Percentiles rank a stretch among this genome's conserved stretches.
phyloP scores from a whole-genome alignment of 2,329 filamentous ascomycete genomes.

The Sclerotinia nivalis region DNA sequence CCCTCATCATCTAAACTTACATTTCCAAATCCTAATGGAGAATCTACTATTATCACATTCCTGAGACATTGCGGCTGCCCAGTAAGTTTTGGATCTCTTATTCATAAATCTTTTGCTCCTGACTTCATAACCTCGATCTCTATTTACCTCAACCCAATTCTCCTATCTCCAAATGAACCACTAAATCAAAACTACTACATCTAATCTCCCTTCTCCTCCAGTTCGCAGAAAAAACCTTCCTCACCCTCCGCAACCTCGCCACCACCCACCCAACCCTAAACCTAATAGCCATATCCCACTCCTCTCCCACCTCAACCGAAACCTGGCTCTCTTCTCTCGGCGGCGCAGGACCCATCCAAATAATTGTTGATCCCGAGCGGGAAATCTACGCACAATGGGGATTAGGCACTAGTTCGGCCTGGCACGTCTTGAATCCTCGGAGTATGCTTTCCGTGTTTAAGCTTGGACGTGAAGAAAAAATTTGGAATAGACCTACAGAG shows the following conservation, averaged over 20 bases:
- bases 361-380: slow-evolving; percentile 62
- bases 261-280: slow-evolving; percentile 50
- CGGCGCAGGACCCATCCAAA: slow-evolving; percentile 48
- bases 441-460: slow-evolving; percentile 59
- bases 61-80: slow-evolving; percentile 74
- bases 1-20: slow-evolving; percentile 54
- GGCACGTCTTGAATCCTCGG: slow-evolving; percentile 62
- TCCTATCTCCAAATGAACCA: neutral
- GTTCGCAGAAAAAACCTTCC: slow-evolving; percentile 64
- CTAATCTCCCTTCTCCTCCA: slow-evolving; percentile 10
- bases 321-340: slow-evolving; percentile 37
- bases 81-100: slow-evolving; percentile 50
- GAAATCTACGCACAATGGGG: slow-evolving; percentile 66
- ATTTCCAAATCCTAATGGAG: slow-evolving; percentile 52
- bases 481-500: slow-evolving; percentile 65
- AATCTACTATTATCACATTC: slow-evolving; percentile 65
- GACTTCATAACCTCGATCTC: no score
- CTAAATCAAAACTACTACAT: neutral
- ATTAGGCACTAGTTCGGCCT: slow-evolving; percentile 56
- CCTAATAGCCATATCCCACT: slow-evolving; percentile 66
- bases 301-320: slow-evolving; percentile 56
- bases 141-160: neutral
- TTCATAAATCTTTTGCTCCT: neutral
- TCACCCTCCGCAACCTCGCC: slow-evolving; percentile 54
- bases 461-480: slow-evolving; percentile 61